Conservation (phyloP, 2,329 filamentous ascomycete genomes). For the Arthroderma uncinatum region DNA sequence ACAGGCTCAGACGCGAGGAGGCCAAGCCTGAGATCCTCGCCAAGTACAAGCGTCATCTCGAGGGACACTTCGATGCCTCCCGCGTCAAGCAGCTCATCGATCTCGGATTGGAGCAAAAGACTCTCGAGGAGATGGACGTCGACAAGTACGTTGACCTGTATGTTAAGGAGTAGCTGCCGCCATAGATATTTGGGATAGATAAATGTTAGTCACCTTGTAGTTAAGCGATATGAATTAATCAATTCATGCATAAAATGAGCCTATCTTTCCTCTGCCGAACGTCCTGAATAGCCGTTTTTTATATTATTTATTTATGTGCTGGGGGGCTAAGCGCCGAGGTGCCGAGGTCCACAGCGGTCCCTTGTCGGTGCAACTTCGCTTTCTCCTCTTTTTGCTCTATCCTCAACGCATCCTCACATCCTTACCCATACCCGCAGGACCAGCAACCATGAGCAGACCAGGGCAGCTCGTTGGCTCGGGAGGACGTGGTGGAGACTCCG, state of each 20-base stretch:
- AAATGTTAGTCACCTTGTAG: neutral
- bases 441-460: neutral
- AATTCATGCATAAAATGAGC: no score
- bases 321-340: neutral
- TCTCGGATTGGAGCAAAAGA: constrained; percentile 62
- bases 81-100: constrained; percentile 74
- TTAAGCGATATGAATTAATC: neutral
- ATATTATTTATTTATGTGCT: no score
- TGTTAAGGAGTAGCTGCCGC: constrained; percentile 42
- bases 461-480: neutral
- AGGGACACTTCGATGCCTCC: constrained; percentile 65
- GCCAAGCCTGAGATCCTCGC: constrained; percentile 92
- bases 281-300: neutral
- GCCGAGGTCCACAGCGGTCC: neutral
- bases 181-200: neutral
- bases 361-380: neutral
- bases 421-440: neutral
- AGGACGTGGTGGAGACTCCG: neutral
- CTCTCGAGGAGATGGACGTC: constrained; percentile 68
- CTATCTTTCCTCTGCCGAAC: no score
- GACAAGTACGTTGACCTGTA: constrained; percentile 92
- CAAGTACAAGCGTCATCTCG: constrained; percentile 90
- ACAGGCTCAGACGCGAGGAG: constrained; percentile 82
- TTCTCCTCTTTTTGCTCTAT: neutral
- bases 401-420: neutral